phyloP scores from a whole-genome alignment of 1,284 basidiomycete species.

The Albatrellus sp. region DNA sequence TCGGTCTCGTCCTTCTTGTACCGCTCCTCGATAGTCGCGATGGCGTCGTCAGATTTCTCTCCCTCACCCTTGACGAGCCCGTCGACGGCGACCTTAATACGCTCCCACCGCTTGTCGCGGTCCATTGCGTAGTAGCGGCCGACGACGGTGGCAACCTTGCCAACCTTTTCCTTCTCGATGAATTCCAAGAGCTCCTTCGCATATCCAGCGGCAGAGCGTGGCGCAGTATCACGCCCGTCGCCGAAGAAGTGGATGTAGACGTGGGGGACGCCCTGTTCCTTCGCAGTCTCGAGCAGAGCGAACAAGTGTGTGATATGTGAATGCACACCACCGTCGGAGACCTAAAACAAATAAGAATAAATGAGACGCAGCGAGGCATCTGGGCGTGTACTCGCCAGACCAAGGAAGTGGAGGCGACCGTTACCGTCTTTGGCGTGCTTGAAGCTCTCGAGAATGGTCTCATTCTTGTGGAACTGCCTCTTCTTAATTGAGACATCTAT shows the following conservation, averaged over 20 bases:
- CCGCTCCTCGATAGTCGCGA: slow-evolving; percentile 57
- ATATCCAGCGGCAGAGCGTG: slow-evolving; percentile 65
- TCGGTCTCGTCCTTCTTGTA: slow-evolving; percentile 81
- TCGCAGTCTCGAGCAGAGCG: slow-evolving; percentile 79
- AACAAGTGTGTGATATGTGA: slow-evolving; percentile 83
- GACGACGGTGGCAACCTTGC: slow-evolving; percentile 67
- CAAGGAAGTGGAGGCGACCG: slow-evolving; percentile 74
- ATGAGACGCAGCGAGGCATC: not conserved
- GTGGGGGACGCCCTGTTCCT: slow-evolving; percentile 70
- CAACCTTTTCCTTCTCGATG: slow-evolving; percentile 62
- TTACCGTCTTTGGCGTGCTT: slow-evolving; percentile 70
- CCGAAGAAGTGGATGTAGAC: slow-evolving; percentile 87
- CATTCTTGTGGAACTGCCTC: slow-evolving; percentile 71
- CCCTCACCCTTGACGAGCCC: slow-evolving; percentile 69
- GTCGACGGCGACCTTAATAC: slow-evolving; percentile 79
- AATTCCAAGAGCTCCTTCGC: slow-evolving; percentile 68
- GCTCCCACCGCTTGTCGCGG: slow-evolving; percentile 90
- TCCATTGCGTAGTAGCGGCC: slow-evolving; percentile 95
- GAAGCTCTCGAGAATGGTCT: slow-evolving; percentile 58
- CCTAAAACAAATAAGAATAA: slow-evolving; percentile 23
- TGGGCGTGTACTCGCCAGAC: slow-evolving; percentile 43
- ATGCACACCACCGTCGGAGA: slow-evolving; percentile 91
- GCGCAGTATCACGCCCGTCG: slow-evolving; percentile 84
- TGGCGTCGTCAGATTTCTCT: slow-evolving; percentile 46
- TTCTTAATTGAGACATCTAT: slow-evolving; percentile 89